Conservation (phyloP, 306 rosid species). For the Arachis stenosperma region DNA sequence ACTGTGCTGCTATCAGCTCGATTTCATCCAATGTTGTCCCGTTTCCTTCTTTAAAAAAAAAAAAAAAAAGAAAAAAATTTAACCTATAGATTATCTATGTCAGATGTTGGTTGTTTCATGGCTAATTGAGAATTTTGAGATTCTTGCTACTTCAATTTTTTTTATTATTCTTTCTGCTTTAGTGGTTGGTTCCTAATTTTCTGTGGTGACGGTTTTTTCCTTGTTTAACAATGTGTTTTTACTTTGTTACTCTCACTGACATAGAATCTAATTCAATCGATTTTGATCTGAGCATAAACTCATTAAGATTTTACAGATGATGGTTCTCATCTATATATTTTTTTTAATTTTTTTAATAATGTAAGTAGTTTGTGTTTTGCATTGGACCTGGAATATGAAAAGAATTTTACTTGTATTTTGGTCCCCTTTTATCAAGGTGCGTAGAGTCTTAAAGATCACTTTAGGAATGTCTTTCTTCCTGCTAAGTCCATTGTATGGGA, state of each 20-base stretch:
- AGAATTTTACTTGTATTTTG: conserved; percentile 12
- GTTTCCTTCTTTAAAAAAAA: too few relatives aligned
- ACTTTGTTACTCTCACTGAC: background rate
- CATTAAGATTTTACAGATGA: background rate
- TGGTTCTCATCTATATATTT: conserved; percentile 15
- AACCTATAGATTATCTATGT: background rate
- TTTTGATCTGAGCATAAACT: conserved; percentile 14
- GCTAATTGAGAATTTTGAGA: conserved; percentile 19
- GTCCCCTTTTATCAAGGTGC: conserved; percentile 28
- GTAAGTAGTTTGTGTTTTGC: conserved; percentile 17
- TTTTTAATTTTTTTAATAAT: background rate
- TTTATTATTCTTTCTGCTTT: background rate
- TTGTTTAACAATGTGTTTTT: conserved; percentile 8
- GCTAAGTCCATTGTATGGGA: background rate
- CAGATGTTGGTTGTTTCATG: background rate
- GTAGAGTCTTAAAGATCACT: conserved; percentile 19
- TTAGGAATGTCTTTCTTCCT: conserved; percentile 19
- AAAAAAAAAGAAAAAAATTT: too few relatives aligned
- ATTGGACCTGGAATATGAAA: background rate
- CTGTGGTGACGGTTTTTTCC: background rate
- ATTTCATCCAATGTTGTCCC: conserved; percentile 14
- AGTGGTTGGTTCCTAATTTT: conserved; percentile 1
- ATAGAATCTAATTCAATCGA: conserved; percentile 11
- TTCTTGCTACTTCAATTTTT: conserved; percentile 11
- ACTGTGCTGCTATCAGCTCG: conserved; percentile 8